Conservation (phyloP, 257 asterid species). For the Nicotiana paniculata region DNA sequence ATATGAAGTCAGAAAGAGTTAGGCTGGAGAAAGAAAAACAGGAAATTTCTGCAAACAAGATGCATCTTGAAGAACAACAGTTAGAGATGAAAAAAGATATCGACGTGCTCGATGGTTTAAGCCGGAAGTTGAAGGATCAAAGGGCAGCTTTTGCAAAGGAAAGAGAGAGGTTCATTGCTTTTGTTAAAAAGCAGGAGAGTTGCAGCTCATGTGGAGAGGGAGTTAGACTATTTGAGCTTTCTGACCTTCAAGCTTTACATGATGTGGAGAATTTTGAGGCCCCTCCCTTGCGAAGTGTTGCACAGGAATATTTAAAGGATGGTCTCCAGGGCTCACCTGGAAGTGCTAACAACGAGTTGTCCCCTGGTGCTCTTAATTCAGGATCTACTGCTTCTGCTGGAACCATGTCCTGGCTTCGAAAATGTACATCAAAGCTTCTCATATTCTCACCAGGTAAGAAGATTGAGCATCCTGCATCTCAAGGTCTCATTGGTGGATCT, state of each 20-base stretch:
- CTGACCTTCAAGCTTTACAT: constrained; percentile 60
- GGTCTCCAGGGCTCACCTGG: constrained; percentile 34
- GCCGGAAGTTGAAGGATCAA: constrained; percentile 82
- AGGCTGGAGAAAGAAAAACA: constrained; percentile 59
- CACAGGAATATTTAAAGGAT: constrained; percentile 54
- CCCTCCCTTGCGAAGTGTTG: constrained; percentile 50
- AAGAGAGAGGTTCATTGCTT: constrained; percentile 67
- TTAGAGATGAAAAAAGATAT: constrained; percentile 82
- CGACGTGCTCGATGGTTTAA: constrained; percentile 68
- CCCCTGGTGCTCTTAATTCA: constrained; percentile 37
- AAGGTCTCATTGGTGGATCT: constrained; percentile 24
- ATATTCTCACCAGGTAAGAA: constrained; percentile 78
- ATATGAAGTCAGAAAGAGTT: constrained; percentile 60
- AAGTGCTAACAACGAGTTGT: constrained; percentile 27
- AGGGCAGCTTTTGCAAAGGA: constrained; percentile 74
- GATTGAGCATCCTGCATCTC: constrained; percentile 41
- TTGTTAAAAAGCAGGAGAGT: constrained; percentile 65
- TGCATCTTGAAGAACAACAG: constrained; percentile 66
- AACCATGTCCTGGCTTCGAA: constrained; percentile 79
- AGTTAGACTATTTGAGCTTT: constrained; percentile 57
- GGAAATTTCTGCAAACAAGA: constrained; percentile 59
- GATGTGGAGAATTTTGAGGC: constrained; percentile 44
- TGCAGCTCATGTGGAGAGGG: constrained; percentile 69
- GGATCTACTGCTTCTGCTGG: constrained; percentile 71
- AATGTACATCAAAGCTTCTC: constrained; percentile 76